Base-by-base conservation (phyloP, 1,284 basidiomycete species). In the Ganoderma leucocontextum region DNA sequence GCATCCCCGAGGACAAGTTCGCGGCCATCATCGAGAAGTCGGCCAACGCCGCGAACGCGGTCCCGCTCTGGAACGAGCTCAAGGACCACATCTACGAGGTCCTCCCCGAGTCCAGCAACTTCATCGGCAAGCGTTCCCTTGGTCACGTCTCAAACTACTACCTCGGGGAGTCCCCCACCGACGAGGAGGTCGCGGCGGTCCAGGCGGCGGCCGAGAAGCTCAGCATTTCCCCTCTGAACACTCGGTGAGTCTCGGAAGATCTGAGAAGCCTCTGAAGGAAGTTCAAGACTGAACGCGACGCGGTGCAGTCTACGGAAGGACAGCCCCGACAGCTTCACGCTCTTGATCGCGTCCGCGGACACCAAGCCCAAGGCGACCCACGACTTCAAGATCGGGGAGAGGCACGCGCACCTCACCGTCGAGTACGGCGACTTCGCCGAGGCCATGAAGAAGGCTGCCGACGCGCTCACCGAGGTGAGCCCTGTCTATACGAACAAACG, bases 71-170 rank as follows among this genome's bases (percentile, higher is more conserved):
- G 89, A 80, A 86, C 17, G 82, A 88, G 91, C 81, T 95, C 71
- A 89, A 89, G 79, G 86, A 85, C 1, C 88, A 93, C 75, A 92
- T 95, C 62, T 95, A 94, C 77, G 81, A 89, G 9, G 74, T 84
- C 17, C 76, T 79, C 22, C 93, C 94, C 1, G 89, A 92, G 74
- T 77, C 85, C 1, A 86, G 84, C 64, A 84, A 94, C 63, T 90
- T 86, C 76, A 92, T 95, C 71, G 94, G 94, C 64, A 95, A 95
- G 77, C 91, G 89, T 49, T 85, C 81, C 63, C 82, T 88, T 33
- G 94, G 94, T 0, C 93, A 95, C 70, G 76, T 94, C 61, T 93
- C 91, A 38, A 94, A 94, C 77, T 95, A 95, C 78, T 95, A 95
- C 76, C 87, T 91, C 33, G 92, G 92, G 2, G 85, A 91, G 69